These are phyloP conservation scores for Speleostelium caveatum DNA, from an alignment of 78 protist species.

Conservation along the genomic window DNA sequence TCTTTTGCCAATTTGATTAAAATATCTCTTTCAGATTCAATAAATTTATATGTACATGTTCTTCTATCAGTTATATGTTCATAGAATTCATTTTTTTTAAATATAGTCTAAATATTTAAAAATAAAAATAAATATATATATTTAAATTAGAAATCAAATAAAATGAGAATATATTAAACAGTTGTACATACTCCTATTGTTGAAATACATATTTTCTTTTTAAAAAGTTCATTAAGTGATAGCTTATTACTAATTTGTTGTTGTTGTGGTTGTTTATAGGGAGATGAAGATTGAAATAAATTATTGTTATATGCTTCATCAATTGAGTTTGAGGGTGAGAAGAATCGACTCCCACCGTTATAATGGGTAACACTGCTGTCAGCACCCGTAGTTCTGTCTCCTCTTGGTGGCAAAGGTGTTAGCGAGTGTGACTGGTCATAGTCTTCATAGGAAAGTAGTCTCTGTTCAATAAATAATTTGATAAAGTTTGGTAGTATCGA, in stretches of 20 bases:
- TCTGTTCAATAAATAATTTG: conserved; percentile 11
- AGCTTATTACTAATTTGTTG: not conserved
- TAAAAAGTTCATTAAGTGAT: conserved; percentile 5
- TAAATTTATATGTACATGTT: conserved; percentile 20
- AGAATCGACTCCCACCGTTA: no score
- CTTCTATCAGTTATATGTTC: conserved; percentile 58
- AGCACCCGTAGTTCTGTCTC: not conserved
- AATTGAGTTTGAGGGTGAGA: no score
- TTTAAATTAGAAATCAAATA: not conserved
- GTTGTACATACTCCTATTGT: conserved; percentile 38
- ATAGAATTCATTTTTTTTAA: conserved; percentile 60
- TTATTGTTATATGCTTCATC: not conserved
- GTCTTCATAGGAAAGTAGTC: not conserved
- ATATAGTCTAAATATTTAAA: conserved; percentile 15
- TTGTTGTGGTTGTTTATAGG: not conserved
- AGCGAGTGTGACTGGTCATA: not conserved
- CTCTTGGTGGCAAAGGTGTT: not conserved
- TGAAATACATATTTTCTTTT: conserved; percentile 37
- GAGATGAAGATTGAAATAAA: not conserved
- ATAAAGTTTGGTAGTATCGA: conserved; percentile 18
- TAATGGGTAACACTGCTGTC: not conserved
- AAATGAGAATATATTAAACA: not conserved
- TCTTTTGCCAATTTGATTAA: conserved; percentile 21
- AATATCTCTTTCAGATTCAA: conserved; percentile 54
- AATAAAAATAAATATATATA: no score